These are phyloP conservation scores for Avena atlantica DNA, from an alignment of 176 grass and related monocot genomes.

Conservation along the genomic window DNA sequence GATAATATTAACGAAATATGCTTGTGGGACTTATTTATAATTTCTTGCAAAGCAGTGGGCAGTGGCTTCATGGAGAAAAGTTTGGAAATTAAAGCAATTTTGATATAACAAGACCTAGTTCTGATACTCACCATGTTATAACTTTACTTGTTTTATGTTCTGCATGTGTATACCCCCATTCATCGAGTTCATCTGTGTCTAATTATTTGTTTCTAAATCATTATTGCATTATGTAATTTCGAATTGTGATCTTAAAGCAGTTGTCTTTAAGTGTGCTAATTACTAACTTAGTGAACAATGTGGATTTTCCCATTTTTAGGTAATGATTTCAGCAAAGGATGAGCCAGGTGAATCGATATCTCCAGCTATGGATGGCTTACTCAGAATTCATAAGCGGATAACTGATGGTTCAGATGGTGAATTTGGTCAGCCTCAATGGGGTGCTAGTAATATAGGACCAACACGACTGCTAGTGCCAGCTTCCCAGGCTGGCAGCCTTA, in stretches of 20 bases:
- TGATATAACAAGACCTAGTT: constrained; percentile 11
- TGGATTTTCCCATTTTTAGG: constrained; percentile 52
- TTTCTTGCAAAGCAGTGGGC: background rate
- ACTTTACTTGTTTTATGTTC: constrained; percentile 10
- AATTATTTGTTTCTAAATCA: constrained; percentile 12
- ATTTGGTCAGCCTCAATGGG: constrained; percentile 59
- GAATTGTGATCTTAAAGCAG: background rate
- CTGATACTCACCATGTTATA: constrained; percentile 12
- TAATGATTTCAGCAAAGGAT: constrained; percentile 96
- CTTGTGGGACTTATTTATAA: background rate
- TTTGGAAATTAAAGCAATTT: background rate
- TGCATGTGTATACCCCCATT: background rate
- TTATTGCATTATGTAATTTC: constrained; percentile 3
- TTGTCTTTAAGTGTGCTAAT: background rate
- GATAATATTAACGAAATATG: background rate
- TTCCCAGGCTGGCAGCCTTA: constrained; percentile 88
- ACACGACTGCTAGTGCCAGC: constrained; percentile 88
- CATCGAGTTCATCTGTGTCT: background rate
- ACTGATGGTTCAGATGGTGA: constrained; percentile 76
- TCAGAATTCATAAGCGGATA: constrained; percentile 85
- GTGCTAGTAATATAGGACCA: constrained; percentile 57
- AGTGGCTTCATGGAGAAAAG: background rate
- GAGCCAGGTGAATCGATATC: constrained; percentile 74
- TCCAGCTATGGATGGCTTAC: constrained; percentile 86
- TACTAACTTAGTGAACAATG: constrained; percentile 31